Base-by-base conservation (phyloP, 306 rosid genomes). In the Cucurbita ficifolia region DNA sequence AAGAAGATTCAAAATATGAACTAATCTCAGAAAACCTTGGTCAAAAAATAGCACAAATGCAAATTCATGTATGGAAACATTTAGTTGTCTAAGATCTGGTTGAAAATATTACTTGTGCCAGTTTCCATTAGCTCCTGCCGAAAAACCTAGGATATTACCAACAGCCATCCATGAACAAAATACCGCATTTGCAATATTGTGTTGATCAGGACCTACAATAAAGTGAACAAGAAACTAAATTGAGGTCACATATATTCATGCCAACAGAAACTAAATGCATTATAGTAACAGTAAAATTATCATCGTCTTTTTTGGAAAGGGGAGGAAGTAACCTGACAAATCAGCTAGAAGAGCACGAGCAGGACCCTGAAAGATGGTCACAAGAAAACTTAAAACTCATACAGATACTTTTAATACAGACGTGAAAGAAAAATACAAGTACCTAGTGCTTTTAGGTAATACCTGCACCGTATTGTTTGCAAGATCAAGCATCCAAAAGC, bases 91-190 rank as follows among this genome's bases (percentile, higher is more conserved):
- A 61, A 78, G 75, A 73, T 43, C 71, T 76, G 22, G 73, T 35
- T 33, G 53, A 35, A 67, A 46, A 73, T 78, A 83, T 83, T 84
- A 95, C 99, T 83, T 79, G 91, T 87, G 87, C 99, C 99, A 95
- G 73, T 85, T 77, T 85, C 96, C 97, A 88, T 96, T 94, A 52
- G 99, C 89, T 69, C 99, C 99, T 43, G 97, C 78, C 50, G 99
- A 95, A 87, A 87, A 95, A 76, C 99, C 99, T 39, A 95, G 84
- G 76, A 95, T 91, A 84, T 95, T 95, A 58, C 99, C 99, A 79
- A 84, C 96, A 24, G 99, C 99, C 99, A 95, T 95, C 99, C 99
- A 94, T 40, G 94, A 89, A 86, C 99, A 95, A 87, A 95, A 91
- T 77, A 95, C 74, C 77, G 99, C 92, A 86, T 95, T 95, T 79